Base-by-base conservation (phyloP, 768 basidiomycete species). In the Tephrocybe sp. region DNA sequence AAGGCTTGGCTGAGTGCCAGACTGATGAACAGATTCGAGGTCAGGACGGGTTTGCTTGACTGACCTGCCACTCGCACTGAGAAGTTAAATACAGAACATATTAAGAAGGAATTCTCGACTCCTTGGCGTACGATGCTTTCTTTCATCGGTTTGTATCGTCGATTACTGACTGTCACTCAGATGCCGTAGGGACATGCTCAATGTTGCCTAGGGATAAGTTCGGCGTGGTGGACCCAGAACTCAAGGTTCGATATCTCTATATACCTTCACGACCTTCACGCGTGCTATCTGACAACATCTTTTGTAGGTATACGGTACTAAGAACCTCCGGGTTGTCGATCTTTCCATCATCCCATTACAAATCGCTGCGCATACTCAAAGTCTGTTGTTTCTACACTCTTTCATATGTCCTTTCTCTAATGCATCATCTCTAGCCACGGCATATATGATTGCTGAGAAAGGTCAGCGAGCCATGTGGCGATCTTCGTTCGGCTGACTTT, bases 281-380 rank as follows among this genome's bases (percentile, higher is more conserved):
- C 5, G 7, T 3, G n/a, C n/a, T n/a, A n/a, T n/a, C n/a, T n/a
- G n/a, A n/a, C n/a, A n/a, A 38, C 13, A 34, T n/a, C 3, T 38
- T n/a, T 37, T 38, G 47, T 40, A 75, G 73, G 79, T 82, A 0
- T 82, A 82, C 53, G 80, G 78, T 0, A 80, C 80, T 3, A 66
- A 58, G 36, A 82, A 81, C 53, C 47, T 83, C n/a, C 71, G 80
- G 10, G 69, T 82, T 7, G 76, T 69, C 4, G 79, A 80, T 58
- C 50, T 79, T 11, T 78, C 76, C 4, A 64, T 80, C 41, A 58
- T 77, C 6, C 80, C 80, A 1, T 56, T 79, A 39, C 77, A 76
- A 31, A 62, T 79, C 39, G 68, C 68, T 3, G 67, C 71, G 2
- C 77, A 78, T 54, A 63, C 74, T 6, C 72, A 75, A 63, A 53